Evolutionary conservation across 805 yeast genomes (phyloP), one percentile per base, ranked within the genome.

Genomic region (Yamadazyma sp.): DNA sequence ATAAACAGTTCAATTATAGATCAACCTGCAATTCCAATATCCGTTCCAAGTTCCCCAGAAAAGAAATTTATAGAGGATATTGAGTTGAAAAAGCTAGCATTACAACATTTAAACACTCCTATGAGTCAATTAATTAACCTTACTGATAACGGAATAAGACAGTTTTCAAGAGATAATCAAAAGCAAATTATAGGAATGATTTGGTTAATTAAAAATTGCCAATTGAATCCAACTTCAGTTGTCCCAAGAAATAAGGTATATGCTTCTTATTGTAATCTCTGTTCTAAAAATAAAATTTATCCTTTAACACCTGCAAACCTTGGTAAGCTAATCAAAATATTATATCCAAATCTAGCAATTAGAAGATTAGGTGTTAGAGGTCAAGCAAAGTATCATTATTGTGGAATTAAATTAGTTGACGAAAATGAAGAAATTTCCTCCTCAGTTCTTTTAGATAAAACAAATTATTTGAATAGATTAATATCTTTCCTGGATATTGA

Each of bases 341-440:
- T 77, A 4, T 82, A 73, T 48, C 93, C 95, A 0, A 65, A 67
- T 36, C 64, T 86, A 42, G 77, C 79, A 20, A 83, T 93, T 0
- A 72, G 94, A 44, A 70, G 96, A 35, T 64, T 87, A 35, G 96
- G 96, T 2, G 76, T 80, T 55, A 69, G 95, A 32, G 89, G 89
- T 2, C 83, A 81, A 50, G 79, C 91, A 14, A 82, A 82, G 53
- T 88, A 88, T 57, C 94, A 86, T 55, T 87, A 86, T 52, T 83
- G 91, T 57, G 95, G 95, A 3, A 69, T 88, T 34, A 36, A 36
- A 21, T 27, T 36, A 14, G 29, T n/a, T 27, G 18, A 27, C 17
- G 37, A 33, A 24, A n/a, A n/a, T n/a, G n/a, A n/a, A n/a, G n/a
- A n/a, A n/a, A n/a, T n/a, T n/a, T n/a, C n/a, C n/a, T n/a, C n/a